Evolutionary conservation across 139 green algal species (phyloP).

Genomic region (Desmodesmus armatus): DNA sequence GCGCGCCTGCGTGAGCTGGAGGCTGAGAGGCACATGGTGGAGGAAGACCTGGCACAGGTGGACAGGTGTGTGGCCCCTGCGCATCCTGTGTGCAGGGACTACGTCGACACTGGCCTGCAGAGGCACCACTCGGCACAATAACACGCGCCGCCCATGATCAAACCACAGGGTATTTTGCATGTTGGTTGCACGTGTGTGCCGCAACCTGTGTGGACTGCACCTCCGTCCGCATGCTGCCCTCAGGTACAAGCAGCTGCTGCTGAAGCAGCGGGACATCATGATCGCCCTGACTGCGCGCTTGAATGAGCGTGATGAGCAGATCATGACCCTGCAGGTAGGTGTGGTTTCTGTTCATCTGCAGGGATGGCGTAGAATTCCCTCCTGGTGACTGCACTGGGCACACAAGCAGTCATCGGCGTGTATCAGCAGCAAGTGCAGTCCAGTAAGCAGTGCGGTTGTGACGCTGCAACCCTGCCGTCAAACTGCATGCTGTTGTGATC

Average conservation of each 20-base stretch:
- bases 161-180: no score
- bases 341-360: no score
- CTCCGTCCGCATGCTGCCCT: conserved; percentile 28
- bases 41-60: conserved; percentile 83
- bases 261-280: conserved; percentile 99
- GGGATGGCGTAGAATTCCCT: no score
- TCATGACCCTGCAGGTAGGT: conserved; percentile 84
- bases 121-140: no score
- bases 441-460: no score
- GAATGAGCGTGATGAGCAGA: conserved; percentile 94
- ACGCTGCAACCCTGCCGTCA: no score
- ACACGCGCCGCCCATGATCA: no score
- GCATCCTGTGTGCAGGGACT: background rate
- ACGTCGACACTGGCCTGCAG: background rate
- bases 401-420: no score
- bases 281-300: conserved; percentile 93
- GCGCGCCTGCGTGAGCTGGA: conserved; percentile 84
- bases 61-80: background rate
- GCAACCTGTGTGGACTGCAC: background rate
- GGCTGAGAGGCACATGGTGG: conserved; percentile 76
- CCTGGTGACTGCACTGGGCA: no score
- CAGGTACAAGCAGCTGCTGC: conserved; percentile 91
- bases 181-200: background rate
- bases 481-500: no score
- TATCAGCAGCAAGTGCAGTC: no score